A percentile compares a stretch with the other conserved stretches of the same genome.
Evolutionary conservation across 495 filamentous ascomycete species (phyloP).

Genomic region (Talaromyces stipitatus): DNA sequence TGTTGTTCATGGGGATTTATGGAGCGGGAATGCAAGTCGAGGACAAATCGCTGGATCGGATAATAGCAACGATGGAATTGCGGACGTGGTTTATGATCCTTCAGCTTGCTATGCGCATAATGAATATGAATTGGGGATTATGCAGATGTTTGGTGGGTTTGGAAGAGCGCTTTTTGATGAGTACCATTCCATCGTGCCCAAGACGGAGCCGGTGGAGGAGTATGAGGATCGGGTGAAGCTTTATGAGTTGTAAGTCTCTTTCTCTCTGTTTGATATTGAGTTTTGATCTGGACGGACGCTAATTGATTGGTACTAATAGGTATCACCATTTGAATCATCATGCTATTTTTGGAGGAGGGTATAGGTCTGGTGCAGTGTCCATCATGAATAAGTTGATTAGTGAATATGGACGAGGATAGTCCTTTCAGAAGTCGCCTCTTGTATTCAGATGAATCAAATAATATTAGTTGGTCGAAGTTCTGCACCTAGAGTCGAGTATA

Average conservation of each 20-base stretch:
- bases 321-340: constrained; percentile 91
- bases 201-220: constrained; percentile 74
- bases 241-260: constrained; percentile 70
- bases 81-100: constrained; percentile 83
- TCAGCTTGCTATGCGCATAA: constrained; percentile 73
- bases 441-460: no score
- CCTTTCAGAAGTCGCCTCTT: no score
- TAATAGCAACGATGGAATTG: constrained; percentile 38
- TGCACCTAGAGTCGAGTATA: no score
- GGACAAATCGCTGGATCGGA: constrained; percentile 50
- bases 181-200: constrained; percentile 67
- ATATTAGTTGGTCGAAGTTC: no score
- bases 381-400: constrained; percentile 64
- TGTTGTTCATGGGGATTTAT: constrained; percentile 83
- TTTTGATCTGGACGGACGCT: constrained; percentile 2
- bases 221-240: constrained; percentile 72
- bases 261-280: constrained; percentile 2
- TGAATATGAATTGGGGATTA: constrained; percentile 89
- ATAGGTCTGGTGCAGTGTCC: constrained; percentile 60
- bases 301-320: constrained; percentile 32
- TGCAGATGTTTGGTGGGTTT: constrained; percentile 95
- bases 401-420: constrained; percentile 49
- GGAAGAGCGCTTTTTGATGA: constrained; percentile 60
- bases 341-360: constrained; percentile 74
- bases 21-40: constrained; percentile 75